phyloP scores from a whole-genome alignment of 1,139 yeast species.

The Blastobotrys capitulatus region DNA sequence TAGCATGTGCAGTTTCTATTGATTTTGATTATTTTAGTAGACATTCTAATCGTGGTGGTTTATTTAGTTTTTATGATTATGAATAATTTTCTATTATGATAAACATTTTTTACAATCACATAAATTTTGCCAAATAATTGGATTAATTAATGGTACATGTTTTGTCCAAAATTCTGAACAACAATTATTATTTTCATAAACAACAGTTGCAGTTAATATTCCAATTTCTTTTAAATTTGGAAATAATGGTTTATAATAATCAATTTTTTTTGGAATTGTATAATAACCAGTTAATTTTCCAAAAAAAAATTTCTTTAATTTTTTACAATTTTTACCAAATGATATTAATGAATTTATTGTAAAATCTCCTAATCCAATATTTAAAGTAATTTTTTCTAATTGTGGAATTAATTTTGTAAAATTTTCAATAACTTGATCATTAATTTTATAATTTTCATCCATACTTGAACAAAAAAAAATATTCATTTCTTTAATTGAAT shows the following conservation, averaged over 20 bases:
- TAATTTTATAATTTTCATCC: background rate
- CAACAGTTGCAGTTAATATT: background rate
- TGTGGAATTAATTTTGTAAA: background rate
- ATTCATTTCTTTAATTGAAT: background rate
- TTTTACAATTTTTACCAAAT: background rate
- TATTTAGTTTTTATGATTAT: constrained; percentile 36
- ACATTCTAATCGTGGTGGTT: constrained; percentile 54
- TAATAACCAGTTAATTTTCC: background rate
- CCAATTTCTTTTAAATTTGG: background rate
- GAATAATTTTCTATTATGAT: constrained; percentile 22
- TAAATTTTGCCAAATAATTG: background rate
- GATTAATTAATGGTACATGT: background rate
- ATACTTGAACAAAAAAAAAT: background rate
- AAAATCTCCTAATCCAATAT: background rate
- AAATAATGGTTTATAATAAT: background rate
- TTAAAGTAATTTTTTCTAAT: background rate
- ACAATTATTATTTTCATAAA: background rate
- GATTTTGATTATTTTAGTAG: constrained; percentile 94
- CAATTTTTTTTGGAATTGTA: background rate
- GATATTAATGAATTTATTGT: background rate
- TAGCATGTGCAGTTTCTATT: constrained; percentile 84
- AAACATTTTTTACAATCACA: background rate
- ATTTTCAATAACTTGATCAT: background rate
- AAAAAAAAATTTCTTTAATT: background rate
- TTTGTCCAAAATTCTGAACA: background rate